Conservation (phyloP, 805 yeast genomes). For the Ogataea trehalophila region DNA sequence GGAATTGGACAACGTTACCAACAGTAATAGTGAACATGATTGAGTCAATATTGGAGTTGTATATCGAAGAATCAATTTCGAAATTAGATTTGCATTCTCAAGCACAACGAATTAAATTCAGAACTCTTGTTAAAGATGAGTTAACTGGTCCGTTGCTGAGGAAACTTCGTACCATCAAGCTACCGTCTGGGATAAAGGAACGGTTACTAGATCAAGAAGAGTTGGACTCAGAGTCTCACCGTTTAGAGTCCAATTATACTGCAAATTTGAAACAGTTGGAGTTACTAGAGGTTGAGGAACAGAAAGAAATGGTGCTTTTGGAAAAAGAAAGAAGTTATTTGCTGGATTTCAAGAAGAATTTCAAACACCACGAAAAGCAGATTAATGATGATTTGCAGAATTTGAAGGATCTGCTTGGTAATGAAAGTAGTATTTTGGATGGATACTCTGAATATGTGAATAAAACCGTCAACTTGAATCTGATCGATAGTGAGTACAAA, state of each 20-base stretch:
- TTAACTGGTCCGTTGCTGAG: slow-evolving; percentile 19
- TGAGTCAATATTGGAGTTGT: slow-evolving; percentile 15
- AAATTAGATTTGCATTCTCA: slow-evolving; percentile 10
- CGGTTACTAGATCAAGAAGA: slow-evolving; percentile 24
- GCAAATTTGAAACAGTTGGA: slow-evolving; percentile 26
- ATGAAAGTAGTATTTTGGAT: not conserved
- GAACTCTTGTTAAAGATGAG: slow-evolving; percentile 15
- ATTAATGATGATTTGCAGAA: slow-evolving; percentile 13
- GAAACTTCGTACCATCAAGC: slow-evolving; percentile 16
- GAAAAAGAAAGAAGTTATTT: slow-evolving; percentile 18
- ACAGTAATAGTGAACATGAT: slow-evolving; percentile 10
- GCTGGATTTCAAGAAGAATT: slow-evolving; percentile 13
- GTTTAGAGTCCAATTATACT: slow-evolving; percentile 22
- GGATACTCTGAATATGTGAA: no score
- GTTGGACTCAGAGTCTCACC: slow-evolving; percentile 16
- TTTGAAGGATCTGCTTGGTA: slow-evolving; percentile 1
- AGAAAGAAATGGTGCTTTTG: slow-evolving; percentile 17
- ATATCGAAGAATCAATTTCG: slow-evolving; percentile 18
- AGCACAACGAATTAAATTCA: slow-evolving; percentile 14
- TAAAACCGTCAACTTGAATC: no score
- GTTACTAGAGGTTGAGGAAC: slow-evolving; percentile 16
- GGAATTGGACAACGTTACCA: slow-evolving; percentile 18
- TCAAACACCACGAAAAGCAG: slow-evolving; percentile 8
- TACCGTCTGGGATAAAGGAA: slow-evolving; percentile 24
- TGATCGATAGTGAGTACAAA: no score